A percentile compares a stretch with the other conserved stretches of the same genome.
phyloP scores from a whole-genome alignment of 208 protist species.

The Tritrichomonas foetus region DNA sequence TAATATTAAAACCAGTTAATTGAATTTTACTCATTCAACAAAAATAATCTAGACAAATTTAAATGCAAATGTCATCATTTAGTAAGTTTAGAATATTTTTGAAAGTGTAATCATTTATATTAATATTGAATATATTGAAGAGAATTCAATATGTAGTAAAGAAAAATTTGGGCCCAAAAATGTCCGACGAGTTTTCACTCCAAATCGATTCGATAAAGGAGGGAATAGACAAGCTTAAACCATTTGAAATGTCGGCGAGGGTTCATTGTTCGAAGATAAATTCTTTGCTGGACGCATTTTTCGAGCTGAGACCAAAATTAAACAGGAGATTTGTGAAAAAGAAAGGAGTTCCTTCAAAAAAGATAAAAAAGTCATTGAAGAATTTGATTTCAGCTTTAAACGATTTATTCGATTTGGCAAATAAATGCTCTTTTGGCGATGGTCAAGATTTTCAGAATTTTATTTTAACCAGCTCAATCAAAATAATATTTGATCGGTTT shows the following conservation, averaged over 20 bases:
- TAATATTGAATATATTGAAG: too few relatives aligned
- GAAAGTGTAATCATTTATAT: too few relatives aligned
- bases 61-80: too few relatives aligned
- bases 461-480: neutral
- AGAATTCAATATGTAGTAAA: too few relatives aligned
- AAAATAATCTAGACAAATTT: too few relatives aligned
- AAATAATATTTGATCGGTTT: slow-evolving; percentile 1
- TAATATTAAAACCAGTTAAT: too few relatives aligned
- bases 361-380: neutral
- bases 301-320: neutral
- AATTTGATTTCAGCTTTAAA: neutral
- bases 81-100: too few relatives aligned
- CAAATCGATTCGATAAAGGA: too few relatives aligned
- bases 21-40: too few relatives aligned
- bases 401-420: neutral
- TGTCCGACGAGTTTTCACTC: too few relatives aligned
- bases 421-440: neutral
- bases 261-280: slow-evolving; percentile 11
- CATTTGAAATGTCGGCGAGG: neutral
- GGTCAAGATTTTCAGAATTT: neutral
- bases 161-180: too few relatives aligned
- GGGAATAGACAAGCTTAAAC: neutral
- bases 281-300: neutral
- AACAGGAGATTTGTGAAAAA: neutral
- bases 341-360: too few relatives aligned